These are phyloP conservation scores for Yamadazyma phyllophila DNA, from an alignment of 805 yeast species.

Conservation along the genomic window DNA sequence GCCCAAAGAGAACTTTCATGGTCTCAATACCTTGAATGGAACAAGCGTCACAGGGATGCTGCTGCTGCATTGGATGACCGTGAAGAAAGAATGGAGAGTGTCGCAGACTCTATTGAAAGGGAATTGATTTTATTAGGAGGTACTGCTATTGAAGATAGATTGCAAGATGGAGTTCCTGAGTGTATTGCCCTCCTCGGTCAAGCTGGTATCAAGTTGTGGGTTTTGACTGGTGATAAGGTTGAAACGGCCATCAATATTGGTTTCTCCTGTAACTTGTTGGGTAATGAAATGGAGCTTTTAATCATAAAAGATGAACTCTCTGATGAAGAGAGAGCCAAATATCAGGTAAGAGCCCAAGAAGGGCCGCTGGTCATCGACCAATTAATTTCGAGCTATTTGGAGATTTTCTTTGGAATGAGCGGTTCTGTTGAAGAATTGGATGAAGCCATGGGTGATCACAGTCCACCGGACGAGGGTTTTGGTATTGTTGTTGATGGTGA, in stretches of 20 bases:
- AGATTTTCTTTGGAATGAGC: constrained; percentile 51
- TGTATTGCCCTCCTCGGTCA: constrained; percentile 64
- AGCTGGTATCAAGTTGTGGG: constrained; percentile 86
- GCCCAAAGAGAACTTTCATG: constrained; percentile 67
- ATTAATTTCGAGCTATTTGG: constrained; percentile 43
- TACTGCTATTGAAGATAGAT: constrained; percentile 82
- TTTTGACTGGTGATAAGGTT: constrained; percentile 84
- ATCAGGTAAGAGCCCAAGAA: constrained; percentile 25
- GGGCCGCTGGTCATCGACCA: constrained; percentile 17
- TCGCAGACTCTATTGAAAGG: constrained; percentile 70
- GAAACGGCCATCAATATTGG: constrained; percentile 89
- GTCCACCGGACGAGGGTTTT: constrained; percentile 62
- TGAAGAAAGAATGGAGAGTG: constrained; percentile 70
- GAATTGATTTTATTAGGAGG: constrained; percentile 71
- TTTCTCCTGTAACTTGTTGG: constrained; percentile 75
- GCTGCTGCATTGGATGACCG: constrained; percentile 61
- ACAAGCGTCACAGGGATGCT: constrained; percentile 58
- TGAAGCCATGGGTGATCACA: constrained; percentile 53
- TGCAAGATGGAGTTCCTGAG: constrained; percentile 86
- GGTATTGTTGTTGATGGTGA: constrained; percentile 82
- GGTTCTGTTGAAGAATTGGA: constrained; percentile 60
- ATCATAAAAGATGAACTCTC: constrained; percentile 45
- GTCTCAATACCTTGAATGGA: constrained; percentile 65
- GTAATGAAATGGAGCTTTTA: constrained; percentile 72
- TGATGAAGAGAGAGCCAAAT: constrained; percentile 24